Evolutionary conservation across 345 rosid species (phyloP), one percentile per base, ranked within the genome.

Genomic region (Citrus unshiu): DNA sequence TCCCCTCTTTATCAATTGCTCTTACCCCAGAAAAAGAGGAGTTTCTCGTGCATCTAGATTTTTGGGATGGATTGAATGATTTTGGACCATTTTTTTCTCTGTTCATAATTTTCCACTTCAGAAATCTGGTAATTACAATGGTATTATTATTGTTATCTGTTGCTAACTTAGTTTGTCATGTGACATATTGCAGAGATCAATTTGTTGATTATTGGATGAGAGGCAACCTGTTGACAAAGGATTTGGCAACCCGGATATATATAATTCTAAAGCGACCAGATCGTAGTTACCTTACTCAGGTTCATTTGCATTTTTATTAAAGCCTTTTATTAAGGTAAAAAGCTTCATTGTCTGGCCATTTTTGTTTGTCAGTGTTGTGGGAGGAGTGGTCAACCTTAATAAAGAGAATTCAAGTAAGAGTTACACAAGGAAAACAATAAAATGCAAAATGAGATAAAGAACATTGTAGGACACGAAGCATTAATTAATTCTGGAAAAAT

Each of bases 131-230:
- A 25, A 27, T 74, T 13, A 73, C 24, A 19, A 39, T 58, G 70
- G 14, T 71, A 10, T 9, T n/a, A 29, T n/a, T 65, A 65, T 51
- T 51, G 12, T 37, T 58, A 10, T 40, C 30, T 75, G 51, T 72
- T 76, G n/a, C 46, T 76, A 34, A 76, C 34, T 54, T 75, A 43
- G 61, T 63, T 58, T 54, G 29, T 49, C 35, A 9, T 67, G 40
- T 18, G 54, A 51, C 54, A 43, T 66, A 22, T 82, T 81, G 74
- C 80, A 95, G 98, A 87, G 98, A 92, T 80, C 92, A 92, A 59
- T 95, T 95, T 87, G 70, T 92, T 83, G 87, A 89, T 78, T 93
- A 87, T 81, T 95, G 97, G 99, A 68, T 90, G 64, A 85, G 84
- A 35, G 87, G 95, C 40, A 92, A 89, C 86, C 84, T 95, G 90